Conservation (phyloP, 2,329 filamentous ascomycete genomes). For the Lasiodiplodia sp. region DNA sequence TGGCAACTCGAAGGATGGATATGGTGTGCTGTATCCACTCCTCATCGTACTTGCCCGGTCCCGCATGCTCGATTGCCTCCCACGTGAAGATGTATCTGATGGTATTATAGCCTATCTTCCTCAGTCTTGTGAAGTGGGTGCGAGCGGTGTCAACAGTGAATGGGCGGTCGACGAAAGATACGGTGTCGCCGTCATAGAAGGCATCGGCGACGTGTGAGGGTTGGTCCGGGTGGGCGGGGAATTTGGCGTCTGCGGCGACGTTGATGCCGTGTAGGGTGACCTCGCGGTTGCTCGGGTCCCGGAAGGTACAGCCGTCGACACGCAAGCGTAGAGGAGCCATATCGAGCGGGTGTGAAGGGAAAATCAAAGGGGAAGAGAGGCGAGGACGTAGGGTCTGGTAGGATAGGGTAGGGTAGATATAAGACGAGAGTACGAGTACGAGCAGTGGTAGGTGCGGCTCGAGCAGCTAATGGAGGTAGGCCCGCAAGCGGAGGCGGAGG, state of each 20-base stretch:
- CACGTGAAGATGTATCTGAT: constrained; percentile 98
- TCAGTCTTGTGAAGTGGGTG: constrained; percentile 83
- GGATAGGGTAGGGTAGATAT: constrained; percentile 9
- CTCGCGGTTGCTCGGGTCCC: constrained; percentile 81
- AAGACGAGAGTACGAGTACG: constrained; percentile 18
- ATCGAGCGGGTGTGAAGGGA: constrained; percentile 15
- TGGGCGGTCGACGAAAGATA: constrained; percentile 86
- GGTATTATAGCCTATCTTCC: constrained; percentile 92
- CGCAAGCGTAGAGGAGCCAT: constrained; percentile 81
- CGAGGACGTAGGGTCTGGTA: constrained; percentile 4
- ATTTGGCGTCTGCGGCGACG: constrained; percentile 87
- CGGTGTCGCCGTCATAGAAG: constrained; percentile 92
- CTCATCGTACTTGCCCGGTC: constrained; percentile 92
- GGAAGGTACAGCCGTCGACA: constrained; percentile 86
- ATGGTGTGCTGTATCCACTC: constrained; percentile 93
- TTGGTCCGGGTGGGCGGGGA: constrained; percentile 79
- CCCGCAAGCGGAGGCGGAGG: constrained; percentile 22
- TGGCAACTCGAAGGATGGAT: constrained; percentile 80
- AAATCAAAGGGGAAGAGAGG: constrained; percentile 13
- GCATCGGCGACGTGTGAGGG: constrained; percentile 78
- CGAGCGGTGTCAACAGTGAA: constrained; percentile 85
- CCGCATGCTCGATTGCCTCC: constrained; percentile 96
- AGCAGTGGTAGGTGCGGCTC: constrained; percentile 12
- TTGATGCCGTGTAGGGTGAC: constrained; percentile 94
- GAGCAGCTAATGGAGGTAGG: constrained; percentile 16